A percentile compares a stretch with the other conserved stretches of the same genome.
Conservation (phyloP, 177 flowering plant species). For the Vitis hybrid region DNA sequence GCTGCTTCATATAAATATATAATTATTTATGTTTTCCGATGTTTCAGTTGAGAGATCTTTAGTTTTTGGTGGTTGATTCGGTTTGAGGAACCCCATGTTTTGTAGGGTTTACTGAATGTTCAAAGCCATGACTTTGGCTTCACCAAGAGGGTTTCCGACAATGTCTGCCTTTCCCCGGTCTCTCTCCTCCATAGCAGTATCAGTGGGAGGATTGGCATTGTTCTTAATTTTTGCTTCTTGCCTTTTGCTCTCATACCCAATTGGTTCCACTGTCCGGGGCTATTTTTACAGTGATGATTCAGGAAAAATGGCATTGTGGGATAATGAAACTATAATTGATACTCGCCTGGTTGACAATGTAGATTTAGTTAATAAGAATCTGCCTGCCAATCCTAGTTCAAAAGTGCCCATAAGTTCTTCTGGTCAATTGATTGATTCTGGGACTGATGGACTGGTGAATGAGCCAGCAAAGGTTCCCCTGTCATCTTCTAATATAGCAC, state of each 20-base stretch:
- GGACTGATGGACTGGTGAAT: conserved; percentile 4
- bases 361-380: conserved; percentile 11
- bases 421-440: conserved; percentile 3
- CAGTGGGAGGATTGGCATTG: conserved; percentile 63
- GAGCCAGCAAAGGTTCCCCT: neutral
- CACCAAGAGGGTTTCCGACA: conserved; percentile 26
- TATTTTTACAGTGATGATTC: conserved; percentile 41
- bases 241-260: conserved; percentile 55
- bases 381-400: conserved; percentile 4
- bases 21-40: neutral
- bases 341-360: conserved; percentile 1
- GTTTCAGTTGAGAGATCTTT: conserved; percentile 2
- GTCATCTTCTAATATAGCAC: neutral
- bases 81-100: conserved; percentile 2
- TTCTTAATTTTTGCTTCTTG: conserved; percentile 60
- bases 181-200: conserved; percentile 39
- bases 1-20: no score
- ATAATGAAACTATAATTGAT: conserved; percentile 17
- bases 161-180: conserved; percentile 43
- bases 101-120: neutral
- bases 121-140: conserved; percentile 38
- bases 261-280: conserved; percentile 47
- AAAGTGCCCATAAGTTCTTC: neutral
- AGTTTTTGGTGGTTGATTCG: neutral
- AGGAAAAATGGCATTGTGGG: neutral